Conservation (phyloP, 805 yeast genomes). For the Spathaspora sp. region DNA sequence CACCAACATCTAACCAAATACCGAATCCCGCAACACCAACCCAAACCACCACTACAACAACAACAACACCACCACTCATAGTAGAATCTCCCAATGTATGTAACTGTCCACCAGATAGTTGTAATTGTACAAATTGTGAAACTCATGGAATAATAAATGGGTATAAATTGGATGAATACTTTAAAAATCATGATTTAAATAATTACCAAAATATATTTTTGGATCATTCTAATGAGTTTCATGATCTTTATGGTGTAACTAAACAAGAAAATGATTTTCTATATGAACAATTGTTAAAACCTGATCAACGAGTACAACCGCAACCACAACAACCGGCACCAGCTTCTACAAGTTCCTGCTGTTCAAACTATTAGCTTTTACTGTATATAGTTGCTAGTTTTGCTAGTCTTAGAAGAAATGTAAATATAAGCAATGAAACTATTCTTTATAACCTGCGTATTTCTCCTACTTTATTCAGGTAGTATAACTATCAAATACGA, state of each 20-base stretch:
- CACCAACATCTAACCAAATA: not conserved
- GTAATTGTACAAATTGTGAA: slow-evolving; percentile 42
- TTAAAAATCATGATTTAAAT: slow-evolving; percentile 1
- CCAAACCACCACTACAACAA: too few relatives aligned
- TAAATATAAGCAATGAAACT: not conserved
- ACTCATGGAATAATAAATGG: slow-evolving; percentile 45
- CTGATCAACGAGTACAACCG: not conserved
- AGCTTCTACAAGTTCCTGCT: not conserved
- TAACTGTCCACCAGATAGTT: slow-evolving; percentile 23
- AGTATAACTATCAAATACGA: too few relatives aligned
- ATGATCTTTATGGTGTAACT: not conserved
- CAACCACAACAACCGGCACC: not conserved
- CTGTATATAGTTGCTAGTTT: not conserved
- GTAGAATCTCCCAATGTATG: slow-evolving; percentile 10
- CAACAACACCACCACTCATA: not conserved
- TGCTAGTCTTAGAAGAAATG: not conserved
- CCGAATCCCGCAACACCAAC: not conserved
- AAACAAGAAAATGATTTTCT: not conserved
- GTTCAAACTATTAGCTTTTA: not conserved
- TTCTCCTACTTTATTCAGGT: too few relatives aligned
- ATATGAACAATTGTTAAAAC: not conserved
- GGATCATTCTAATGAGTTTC: not conserved
- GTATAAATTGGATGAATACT: slow-evolving; percentile 31
- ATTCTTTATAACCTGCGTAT: too few relatives aligned
- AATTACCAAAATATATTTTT: not conserved